Conservation (phyloP, 1,139 yeast species). For the Pneumocystis canis region DNA sequence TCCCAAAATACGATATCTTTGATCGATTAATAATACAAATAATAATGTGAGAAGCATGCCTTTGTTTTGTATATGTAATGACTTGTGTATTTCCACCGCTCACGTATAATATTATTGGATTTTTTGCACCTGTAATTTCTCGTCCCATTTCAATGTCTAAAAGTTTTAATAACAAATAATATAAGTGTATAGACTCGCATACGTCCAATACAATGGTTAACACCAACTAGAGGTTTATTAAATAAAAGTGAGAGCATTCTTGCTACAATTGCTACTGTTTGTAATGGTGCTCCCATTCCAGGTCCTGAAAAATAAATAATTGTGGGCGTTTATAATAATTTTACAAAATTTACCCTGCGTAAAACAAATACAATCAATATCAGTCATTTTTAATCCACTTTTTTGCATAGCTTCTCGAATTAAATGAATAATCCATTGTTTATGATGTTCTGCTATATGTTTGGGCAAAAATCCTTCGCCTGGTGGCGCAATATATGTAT, state of each 20-base stretch:
- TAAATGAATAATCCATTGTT: constrained; percentile 85
- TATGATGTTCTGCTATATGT: constrained; percentile 90
- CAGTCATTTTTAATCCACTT: constrained; percentile 38
- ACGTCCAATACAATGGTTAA: constrained; percentile 89
- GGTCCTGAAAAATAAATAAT: constrained; percentile 58
- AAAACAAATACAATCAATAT: constrained; percentile 81
- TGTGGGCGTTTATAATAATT: neutral
- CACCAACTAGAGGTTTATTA: constrained; percentile 79
- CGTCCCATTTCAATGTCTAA: constrained; percentile 88
- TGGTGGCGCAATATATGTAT: constrained; percentile 89
- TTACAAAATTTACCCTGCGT: constrained; percentile 3
- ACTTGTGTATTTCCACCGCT: constrained; percentile 98
- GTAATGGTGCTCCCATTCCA: constrained; percentile 98
- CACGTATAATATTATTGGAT: constrained; percentile 90
- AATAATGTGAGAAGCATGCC: constrained; percentile 22
- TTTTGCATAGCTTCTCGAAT: constrained; percentile 52
- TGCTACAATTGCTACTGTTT: constrained; percentile 85
- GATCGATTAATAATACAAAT: neutral
- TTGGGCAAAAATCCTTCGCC: constrained; percentile 96
- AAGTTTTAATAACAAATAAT: neutral
- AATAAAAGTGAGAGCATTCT: constrained; percentile 70
- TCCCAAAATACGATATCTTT: constrained; percentile 71
- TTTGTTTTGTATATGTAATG: constrained; percentile 83
- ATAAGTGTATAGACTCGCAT: neutral
- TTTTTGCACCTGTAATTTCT: constrained; percentile 86